phyloP scores from a whole-genome alignment of 2,329 filamentous ascomycete genomes.

The Aspergillus sp. region DNA sequence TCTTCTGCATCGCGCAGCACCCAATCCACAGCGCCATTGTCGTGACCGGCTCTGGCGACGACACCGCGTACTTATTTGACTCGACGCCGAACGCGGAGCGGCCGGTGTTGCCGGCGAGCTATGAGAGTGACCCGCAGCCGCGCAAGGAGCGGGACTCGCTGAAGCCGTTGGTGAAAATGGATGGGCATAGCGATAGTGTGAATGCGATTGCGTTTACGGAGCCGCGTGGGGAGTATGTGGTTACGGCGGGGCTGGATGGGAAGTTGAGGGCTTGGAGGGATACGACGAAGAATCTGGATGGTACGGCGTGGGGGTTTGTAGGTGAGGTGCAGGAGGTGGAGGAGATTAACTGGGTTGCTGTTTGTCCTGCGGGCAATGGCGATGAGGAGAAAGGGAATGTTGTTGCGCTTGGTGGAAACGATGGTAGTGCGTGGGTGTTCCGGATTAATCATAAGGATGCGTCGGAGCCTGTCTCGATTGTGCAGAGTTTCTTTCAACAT shows the following conservation, averaged over 20 bases:
- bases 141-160: conserved; percentile 61
- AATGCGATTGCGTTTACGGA: conserved; percentile 83
- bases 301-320: conserved; percentile 63
- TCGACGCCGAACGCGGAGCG: conserved; percentile 58
- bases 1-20: conserved; percentile 94
- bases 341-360: conserved; percentile 85
- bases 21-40: conserved; percentile 74
- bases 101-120: conserved; percentile 74
- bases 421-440: conserved; percentile 96
- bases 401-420: conserved; percentile 80
- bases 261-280: conserved; percentile 69
- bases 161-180: conserved; percentile 68
- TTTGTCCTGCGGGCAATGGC: conserved; percentile 65
- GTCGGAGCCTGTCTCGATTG: conserved; percentile 68
- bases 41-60: conserved; percentile 83
- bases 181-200: conserved; percentile 91
- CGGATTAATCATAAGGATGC: conserved; percentile 69
- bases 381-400: conserved; percentile 67
- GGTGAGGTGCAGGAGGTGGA: conserved; percentile 85
- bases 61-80: conserved; percentile 85
- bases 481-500: conserved; percentile 91
- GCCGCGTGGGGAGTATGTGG: conserved; percentile 76
- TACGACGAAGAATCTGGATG: conserved; percentile 46
- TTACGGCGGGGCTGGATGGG: conserved; percentile 88
- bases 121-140: conserved; percentile 64